Conservation (phyloP, 1,284 basidiomycete species). For the Ustilago esculenta region DNA sequence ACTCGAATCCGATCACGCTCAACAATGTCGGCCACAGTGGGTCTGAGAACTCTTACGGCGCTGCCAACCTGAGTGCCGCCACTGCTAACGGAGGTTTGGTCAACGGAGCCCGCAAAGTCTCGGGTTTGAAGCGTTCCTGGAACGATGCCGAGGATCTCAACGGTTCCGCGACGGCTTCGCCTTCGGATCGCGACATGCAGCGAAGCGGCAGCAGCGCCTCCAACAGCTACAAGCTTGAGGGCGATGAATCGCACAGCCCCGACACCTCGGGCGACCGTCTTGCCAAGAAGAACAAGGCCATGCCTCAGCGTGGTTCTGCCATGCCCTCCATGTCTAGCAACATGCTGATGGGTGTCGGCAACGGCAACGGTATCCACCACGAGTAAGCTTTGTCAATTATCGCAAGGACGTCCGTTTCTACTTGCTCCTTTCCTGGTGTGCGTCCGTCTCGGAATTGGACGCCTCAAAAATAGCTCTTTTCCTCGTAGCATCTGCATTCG, state of each 20-base stretch:
- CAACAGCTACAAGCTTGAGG: slow-evolving; percentile 47
- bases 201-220: slow-evolving; percentile 44
- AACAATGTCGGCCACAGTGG: slow-evolving; percentile 30
- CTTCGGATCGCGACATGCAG: slow-evolving; percentile 50
- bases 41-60: slow-evolving; percentile 41
- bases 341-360: slow-evolving; percentile 47
- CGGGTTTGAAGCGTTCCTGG: slow-evolving; percentile 50
- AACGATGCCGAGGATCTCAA: slow-evolving; percentile 43
- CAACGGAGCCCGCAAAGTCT: slow-evolving; percentile 47
- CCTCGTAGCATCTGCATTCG: not conserved
- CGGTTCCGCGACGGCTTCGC: slow-evolving; percentile 39
- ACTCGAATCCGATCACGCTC: slow-evolving; percentile 43
- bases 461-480: no score
- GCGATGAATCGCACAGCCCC: slow-evolving; percentile 42
- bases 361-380: slow-evolving; percentile 42
- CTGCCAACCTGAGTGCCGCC: slow-evolving; percentile 35
- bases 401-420: no score
- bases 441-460: not conserved
- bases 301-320: slow-evolving; percentile 29
- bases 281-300: slow-evolving; percentile 43
- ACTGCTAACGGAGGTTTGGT: slow-evolving; percentile 24
- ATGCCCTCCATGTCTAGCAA: slow-evolving; percentile 42
- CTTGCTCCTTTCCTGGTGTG: not conserved
- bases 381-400: slow-evolving; percentile 20
- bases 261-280: slow-evolving; percentile 41